These are phyloP conservation scores for Ramularia endophylla DNA, from an alignment of 2,329 filamentous ascomycete species.

Conservation along the genomic window DNA sequence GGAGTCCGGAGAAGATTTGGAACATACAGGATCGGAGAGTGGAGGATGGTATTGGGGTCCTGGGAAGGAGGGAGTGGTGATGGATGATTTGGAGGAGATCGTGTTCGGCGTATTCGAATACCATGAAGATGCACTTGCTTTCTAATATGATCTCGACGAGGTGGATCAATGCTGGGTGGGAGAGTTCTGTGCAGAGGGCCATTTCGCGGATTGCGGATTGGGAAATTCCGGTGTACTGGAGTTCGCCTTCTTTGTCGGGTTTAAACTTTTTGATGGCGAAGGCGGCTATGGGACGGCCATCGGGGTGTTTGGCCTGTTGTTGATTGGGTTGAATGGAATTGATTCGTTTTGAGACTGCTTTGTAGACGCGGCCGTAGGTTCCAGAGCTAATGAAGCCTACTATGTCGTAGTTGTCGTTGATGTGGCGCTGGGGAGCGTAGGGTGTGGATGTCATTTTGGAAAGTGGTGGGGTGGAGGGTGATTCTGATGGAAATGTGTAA, in stretches of 20 bases:
- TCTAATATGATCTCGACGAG: constrained; percentile 94
- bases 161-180: constrained; percentile 81
- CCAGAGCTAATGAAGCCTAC: constrained; percentile 98
- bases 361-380: constrained; percentile 97
- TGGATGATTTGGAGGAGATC: constrained; percentile 97
- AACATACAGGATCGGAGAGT: constrained; percentile 94
- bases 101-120: constrained; percentile 98
- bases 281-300: constrained; percentile 54
- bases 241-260: constrained; percentile 95
- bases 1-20: constrained; percentile 87
- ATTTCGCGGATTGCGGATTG: constrained; percentile 97
- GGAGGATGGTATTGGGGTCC: constrained; percentile 78
- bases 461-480: constrained; percentile 25
- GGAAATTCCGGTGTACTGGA: constrained; percentile 95
- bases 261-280: constrained; percentile 99
- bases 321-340: constrained; percentile 43
- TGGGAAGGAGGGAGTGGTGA: constrained; percentile 84
- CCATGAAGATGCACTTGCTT: constrained; percentile 99
- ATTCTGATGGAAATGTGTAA: constrained; percentile 16
- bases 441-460: constrained; percentile 31
- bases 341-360: constrained; percentile 81
- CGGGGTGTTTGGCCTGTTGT: constrained; percentile 26
- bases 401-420: constrained; percentile 90
- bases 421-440: constrained; percentile 70
- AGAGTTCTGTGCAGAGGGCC: constrained; percentile 89